These are phyloP conservation scores for Boletus vinaceobasis DNA, from an alignment of 768 basidiomycete genomes.

Conservation along the genomic window DNA sequence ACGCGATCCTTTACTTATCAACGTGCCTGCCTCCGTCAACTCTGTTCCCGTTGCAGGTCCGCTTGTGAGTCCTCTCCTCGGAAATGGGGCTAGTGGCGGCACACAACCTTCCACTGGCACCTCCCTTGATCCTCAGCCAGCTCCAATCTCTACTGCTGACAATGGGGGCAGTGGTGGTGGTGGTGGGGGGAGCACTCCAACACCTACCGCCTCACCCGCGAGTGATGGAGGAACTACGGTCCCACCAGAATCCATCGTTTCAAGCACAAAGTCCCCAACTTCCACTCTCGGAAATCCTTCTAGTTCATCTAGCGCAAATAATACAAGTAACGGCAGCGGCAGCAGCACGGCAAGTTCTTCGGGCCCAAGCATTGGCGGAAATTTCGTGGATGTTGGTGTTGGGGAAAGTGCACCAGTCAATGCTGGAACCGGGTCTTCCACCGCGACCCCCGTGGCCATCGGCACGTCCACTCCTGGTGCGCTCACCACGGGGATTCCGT, in stretches of 20 bases:
- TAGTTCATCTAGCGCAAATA: background rate
- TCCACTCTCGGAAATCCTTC: background rate
- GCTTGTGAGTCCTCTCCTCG: slow-evolving; percentile 35
- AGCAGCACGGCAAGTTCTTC: background rate
- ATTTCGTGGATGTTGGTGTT: background rate
- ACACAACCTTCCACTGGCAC: slow-evolving; percentile 4
- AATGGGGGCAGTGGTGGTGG: background rate
- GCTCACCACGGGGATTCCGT: background rate
- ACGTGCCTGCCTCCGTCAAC: slow-evolving; percentile 19
- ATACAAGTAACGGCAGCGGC: too few species aligned
- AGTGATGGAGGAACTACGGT: background rate
- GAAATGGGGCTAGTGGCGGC: slow-evolving; percentile 7
- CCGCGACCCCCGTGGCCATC: background rate
- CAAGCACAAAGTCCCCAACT: background rate
- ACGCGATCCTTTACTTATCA: slow-evolving; percentile 40
- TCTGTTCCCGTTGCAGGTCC: slow-evolving; percentile 41
- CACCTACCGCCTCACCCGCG: background rate
- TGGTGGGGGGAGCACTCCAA: background rate
- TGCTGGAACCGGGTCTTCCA: background rate
- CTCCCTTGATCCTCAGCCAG: slow-evolving; percentile 1
- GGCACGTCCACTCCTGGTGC: background rate
- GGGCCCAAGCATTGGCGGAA: background rate
- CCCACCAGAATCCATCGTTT: background rate
- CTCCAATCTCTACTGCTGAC: background rate
- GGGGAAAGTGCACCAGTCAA: background rate